A percentile compares a stretch with the other conserved stretches of the same genome.
Conservation (phyloP, 2,329 filamentous ascomycete genomes). For the Bipolaris gigantea region DNA sequence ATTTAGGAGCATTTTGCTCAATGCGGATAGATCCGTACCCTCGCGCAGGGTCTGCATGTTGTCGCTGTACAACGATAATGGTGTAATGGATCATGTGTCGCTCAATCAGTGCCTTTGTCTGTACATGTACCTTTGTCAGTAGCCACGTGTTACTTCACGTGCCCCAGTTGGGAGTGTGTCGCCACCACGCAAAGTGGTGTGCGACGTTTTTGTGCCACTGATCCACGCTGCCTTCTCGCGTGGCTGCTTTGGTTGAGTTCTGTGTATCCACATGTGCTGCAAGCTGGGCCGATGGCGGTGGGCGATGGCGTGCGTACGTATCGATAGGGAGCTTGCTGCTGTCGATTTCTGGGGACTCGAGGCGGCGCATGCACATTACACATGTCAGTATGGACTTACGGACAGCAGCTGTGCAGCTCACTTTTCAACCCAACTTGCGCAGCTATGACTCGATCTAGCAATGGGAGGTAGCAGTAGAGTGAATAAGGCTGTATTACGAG, state of each 20-base stretch:
- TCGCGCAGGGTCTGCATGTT: conserved; percentile 10
- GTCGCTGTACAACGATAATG: conserved; percentile 34
- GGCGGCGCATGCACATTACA: neutral
- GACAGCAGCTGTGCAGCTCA: neutral
- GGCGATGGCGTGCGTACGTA: neutral
- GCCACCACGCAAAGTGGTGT: neutral
- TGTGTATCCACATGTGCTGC: neutral
- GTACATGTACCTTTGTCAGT: neutral
- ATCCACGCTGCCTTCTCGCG: conserved; percentile 11
- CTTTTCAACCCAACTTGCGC: neutral
- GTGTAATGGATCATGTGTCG: conserved; percentile 30
- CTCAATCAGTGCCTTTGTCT: conserved; percentile 11
- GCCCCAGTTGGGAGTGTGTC: neutral
- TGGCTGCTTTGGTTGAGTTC: conserved; percentile 6
- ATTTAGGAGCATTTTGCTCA: conserved; percentile 11
- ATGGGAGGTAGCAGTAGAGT: neutral
- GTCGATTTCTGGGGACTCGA: neutral
- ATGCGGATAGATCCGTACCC: conserved; percentile 19
- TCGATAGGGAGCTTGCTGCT: neutral
- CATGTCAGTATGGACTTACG: no score
- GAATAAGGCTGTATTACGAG: neutral
- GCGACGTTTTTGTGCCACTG: conserved; percentile 2
- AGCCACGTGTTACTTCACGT: conserved; percentile 3
- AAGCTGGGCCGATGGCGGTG: neutral
- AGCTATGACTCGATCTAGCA: neutral